Percentiles rank a stretch among this genome's conserved stretches.
Evolutionary conservation across 2,329 filamentous ascomycete genomes (phyloP).

Genomic region (Xylariaceae sp.): DNA sequence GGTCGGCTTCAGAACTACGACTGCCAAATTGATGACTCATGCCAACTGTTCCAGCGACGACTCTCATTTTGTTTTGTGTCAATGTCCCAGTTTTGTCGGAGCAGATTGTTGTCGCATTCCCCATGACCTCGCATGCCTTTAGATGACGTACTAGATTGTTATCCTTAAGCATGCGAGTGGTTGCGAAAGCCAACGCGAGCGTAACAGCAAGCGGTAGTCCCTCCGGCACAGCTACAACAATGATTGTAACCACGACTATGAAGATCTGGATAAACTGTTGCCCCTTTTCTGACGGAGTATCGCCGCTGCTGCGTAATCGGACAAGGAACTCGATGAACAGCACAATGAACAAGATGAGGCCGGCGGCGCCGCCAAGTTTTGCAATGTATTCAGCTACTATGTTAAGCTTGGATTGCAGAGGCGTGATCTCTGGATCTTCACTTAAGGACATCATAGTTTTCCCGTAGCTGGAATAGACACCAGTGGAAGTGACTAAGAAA

Average conservation of each 20-base stretch:
- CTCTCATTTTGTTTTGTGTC: slow-evolving; percentile 64
- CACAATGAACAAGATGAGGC: slow-evolving; percentile 74
- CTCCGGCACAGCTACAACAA: slow-evolving; percentile 74
- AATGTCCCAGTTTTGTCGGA: slow-evolving; percentile 64
- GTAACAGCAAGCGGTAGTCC: slow-evolving; percentile 74
- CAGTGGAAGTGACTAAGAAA: slow-evolving; percentile 68
- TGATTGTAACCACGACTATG: slow-evolving; percentile 72
- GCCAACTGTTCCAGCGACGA: slow-evolving; percentile 56
- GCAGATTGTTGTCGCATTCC: slow-evolving; percentile 67
- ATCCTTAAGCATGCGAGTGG: slow-evolving; percentile 69
- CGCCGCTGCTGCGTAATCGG: slow-evolving; percentile 41
- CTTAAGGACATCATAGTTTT: slow-evolving; percentile 69
- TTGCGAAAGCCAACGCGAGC: slow-evolving; percentile 69
- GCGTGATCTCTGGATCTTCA: slow-evolving; percentile 68
- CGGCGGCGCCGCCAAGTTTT: slow-evolving; percentile 70
- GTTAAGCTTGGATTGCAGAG: slow-evolving; percentile 70
- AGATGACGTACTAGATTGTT: slow-evolving; percentile 72
- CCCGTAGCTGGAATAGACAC: slow-evolving; percentile 67
- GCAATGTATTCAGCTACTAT: slow-evolving; percentile 72
- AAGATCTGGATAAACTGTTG: slow-evolving; percentile 72
- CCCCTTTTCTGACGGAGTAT: slow-evolving; percentile 65
- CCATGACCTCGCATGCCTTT: slow-evolving; percentile 76
- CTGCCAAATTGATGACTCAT: slow-evolving; percentile 51
- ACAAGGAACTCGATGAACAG: slow-evolving; percentile 82
- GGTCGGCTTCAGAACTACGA: slow-evolving; percentile 20